phyloP scores from a whole-genome alignment of 179 eudicot species.

The Dionaea muscipula region DNA sequence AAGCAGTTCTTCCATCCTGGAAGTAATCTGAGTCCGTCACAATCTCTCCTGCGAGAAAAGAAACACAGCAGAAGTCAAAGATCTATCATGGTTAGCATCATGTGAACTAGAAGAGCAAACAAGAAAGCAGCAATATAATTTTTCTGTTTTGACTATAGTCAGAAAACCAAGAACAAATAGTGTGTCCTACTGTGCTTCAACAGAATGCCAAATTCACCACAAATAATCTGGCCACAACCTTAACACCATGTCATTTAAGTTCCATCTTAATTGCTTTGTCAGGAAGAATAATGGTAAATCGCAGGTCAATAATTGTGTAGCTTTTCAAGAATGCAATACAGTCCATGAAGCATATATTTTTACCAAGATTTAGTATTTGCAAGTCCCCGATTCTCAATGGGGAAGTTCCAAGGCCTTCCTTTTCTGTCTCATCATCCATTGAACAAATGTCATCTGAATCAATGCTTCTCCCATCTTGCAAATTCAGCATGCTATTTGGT shows the following conservation, averaged over 20 bases:
- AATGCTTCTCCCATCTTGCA: conserved; percentile 40
- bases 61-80: neutral
- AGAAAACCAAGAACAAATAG: too few species aligned
- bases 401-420: conserved; percentile 20
- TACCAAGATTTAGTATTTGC: conserved; percentile 45
- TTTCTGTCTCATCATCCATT: conserved; percentile 22
- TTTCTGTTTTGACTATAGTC: too few species aligned
- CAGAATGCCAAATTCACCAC: too few species aligned
- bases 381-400: conserved; percentile 35
- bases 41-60: conserved; percentile 29
- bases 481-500: conserved; percentile 59
- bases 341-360: conserved; percentile 2
- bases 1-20: conserved; percentile 33
- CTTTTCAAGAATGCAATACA: neutral
- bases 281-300: too few species aligned
- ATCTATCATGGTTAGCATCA: neutral
- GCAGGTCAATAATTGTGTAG: neutral
- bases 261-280: too few species aligned
- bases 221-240: too few species aligned
- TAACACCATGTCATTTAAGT: too few species aligned
- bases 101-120: too few species aligned
- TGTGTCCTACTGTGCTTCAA: too few species aligned
- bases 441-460: conserved; percentile 30
- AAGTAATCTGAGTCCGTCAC: conserved; percentile 35
- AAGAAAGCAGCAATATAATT: too few species aligned